phyloP scores from a whole-genome alignment of 2,329 filamentous ascomycete genomes.

The Hypoxylon sp. region DNA sequence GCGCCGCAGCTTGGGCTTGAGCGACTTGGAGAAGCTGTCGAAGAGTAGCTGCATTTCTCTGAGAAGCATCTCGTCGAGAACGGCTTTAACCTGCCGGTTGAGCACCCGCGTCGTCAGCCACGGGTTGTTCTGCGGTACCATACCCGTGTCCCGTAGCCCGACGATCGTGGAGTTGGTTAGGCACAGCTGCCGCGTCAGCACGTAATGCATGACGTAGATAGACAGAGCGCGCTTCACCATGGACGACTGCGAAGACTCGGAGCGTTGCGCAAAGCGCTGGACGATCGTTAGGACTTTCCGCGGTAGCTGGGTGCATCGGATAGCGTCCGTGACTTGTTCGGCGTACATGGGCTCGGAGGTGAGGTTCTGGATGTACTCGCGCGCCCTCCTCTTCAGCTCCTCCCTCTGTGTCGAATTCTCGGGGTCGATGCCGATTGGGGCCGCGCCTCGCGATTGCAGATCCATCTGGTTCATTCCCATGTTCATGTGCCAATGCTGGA shows the following conservation, averaged over 20 bases:
- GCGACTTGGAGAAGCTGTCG: slow-evolving; percentile 65
- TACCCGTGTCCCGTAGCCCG: slow-evolving; percentile 59
- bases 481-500: slow-evolving; percentile 67
- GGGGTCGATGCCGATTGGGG: slow-evolving; percentile 67
- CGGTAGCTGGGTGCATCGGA: slow-evolving; percentile 63
- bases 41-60: slow-evolving; percentile 68
- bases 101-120: slow-evolving; percentile 68
- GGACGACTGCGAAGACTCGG: slow-evolving; percentile 58
- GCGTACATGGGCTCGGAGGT: slow-evolving; percentile 64
- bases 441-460: slow-evolving; percentile 60
- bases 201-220: slow-evolving; percentile 71
- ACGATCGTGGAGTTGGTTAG: slow-evolving; percentile 63
- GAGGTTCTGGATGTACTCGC: slow-evolving; percentile 66
- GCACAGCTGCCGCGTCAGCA: slow-evolving; percentile 69
- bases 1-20: slow-evolving; percentile 67
- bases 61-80: slow-evolving; percentile 69
- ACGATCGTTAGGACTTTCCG: slow-evolving; percentile 63
- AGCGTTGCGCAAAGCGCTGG: slow-evolving; percentile 63
- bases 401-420: slow-evolving; percentile 60
- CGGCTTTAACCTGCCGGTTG: slow-evolving; percentile 69
- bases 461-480: slow-evolving; percentile 57
- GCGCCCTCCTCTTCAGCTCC: slow-evolving; percentile 62
- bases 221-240: slow-evolving; percentile 69
- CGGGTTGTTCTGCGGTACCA: slow-evolving; percentile 61
- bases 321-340: slow-evolving; percentile 65